A percentile compares a stretch with the other conserved stretches of the same genome.
These are phyloP conservation scores for Perkinsus olseni DNA, from an alignment of 169 alveolate species.

Conservation along the genomic window DNA sequence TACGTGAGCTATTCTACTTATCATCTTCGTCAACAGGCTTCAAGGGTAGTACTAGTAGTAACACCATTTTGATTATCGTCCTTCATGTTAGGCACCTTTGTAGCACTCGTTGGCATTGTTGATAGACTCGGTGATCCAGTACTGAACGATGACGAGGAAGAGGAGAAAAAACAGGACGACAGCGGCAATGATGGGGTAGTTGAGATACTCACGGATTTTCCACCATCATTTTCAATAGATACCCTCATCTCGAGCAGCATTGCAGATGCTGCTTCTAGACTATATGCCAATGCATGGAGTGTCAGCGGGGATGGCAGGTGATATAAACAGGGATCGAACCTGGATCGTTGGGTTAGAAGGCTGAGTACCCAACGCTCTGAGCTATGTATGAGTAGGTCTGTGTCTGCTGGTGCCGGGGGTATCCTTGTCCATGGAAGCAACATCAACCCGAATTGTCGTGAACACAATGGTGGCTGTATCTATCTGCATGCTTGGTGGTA, in stretches of 20 bases:
- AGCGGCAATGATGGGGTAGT: background rate
- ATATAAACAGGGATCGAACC: background rate
- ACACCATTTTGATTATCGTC: background rate
- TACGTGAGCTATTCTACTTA: background rate
- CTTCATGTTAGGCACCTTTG: background rate
- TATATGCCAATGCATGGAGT: background rate
- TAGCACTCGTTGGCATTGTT: background rate
- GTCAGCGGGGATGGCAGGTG: background rate
- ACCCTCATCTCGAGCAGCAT: background rate
- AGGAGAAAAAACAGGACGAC: background rate
- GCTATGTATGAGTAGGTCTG: background rate
- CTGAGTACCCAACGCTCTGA: too few species aligned
- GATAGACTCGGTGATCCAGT: background rate
- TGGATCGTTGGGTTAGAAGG: background rate
- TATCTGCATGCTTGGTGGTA: background rate
- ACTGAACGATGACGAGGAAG: too few species aligned
- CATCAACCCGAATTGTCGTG: background rate
- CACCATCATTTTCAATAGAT: background rate
- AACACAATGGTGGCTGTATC: background rate
- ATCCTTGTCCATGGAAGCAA: background rate
- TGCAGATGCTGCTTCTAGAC: background rate
- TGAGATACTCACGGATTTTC: too few species aligned
- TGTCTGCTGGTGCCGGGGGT: background rate
- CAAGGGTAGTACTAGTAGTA: background rate
- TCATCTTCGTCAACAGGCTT: background rate